A percentile compares a stretch with the other conserved stretches of the same genome.
Conservation (phyloP, 2,329 filamentous ascomycete genomes). For the Fusarium guadeloupense region DNA sequence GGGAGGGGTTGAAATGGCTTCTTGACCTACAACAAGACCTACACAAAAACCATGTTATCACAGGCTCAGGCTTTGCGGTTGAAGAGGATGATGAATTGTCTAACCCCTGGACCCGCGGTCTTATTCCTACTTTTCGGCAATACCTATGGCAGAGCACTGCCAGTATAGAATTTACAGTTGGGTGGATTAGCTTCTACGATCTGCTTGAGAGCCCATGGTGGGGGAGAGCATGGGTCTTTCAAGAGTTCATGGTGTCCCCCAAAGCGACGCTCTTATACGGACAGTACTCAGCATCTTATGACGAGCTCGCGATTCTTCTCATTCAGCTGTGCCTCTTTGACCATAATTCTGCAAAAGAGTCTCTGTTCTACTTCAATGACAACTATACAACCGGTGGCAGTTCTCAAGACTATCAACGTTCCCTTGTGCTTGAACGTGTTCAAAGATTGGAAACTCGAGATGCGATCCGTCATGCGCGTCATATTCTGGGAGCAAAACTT, state of each 20-base stretch:
- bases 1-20: not conserved
- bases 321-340: too few relatives aligned
- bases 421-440: too few relatives aligned
- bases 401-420: too few relatives aligned
- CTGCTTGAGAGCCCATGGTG: not conserved
- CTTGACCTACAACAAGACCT: not conserved
- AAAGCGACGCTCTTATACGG: not conserved
- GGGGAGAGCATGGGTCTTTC: slow-evolving; percentile 12
- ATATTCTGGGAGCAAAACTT: not conserved
- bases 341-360: too few relatives aligned
- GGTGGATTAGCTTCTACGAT: rapidly evolving
- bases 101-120: not conserved
- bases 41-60: too few relatives aligned
- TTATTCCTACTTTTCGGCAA: not conserved
- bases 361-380: too few relatives aligned
- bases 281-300: not conserved
- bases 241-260: slow-evolving; percentile 2
- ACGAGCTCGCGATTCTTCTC: too few relatives aligned
- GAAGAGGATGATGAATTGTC: too few relatives aligned
- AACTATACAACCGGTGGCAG: too few relatives aligned
- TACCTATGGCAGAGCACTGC: not conserved
- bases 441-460: too few relatives aligned
- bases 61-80: not conserved
- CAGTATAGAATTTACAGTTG: not conserved
- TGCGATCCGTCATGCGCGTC: too few relatives aligned